Percentiles rank a stretch among this genome's conserved stretches.
Conservation (phyloP, 768 basidiomycete genomes). For the Boletus rufocinnamomeus region DNA sequence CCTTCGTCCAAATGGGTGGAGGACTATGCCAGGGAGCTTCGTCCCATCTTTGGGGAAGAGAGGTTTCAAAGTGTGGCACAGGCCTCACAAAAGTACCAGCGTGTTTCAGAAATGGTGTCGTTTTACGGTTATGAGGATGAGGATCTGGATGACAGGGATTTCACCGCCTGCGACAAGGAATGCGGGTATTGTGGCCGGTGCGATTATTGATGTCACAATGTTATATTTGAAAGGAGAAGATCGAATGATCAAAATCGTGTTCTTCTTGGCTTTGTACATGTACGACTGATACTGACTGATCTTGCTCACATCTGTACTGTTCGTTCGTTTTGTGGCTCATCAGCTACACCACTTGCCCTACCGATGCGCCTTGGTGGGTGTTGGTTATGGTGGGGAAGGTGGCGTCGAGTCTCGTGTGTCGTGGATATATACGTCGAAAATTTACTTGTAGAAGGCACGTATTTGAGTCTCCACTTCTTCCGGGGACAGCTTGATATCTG, state of each 20-base stretch:
- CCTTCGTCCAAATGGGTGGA: constrained; percentile 4
- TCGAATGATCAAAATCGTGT: background rate
- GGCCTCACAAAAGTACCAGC: background rate
- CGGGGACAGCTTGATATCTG: constrained; percentile 77
- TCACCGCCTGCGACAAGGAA: constrained; percentile 14
- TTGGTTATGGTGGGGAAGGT: background rate
- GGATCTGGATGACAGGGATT: background rate
- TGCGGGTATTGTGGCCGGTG: constrained; percentile 8
- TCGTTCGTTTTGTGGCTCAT: background rate
- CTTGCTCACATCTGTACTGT: background rate
- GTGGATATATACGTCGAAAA: background rate
- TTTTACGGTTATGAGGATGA: background rate
- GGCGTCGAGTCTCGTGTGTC: background rate
- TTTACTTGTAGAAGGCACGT: constrained; percentile 55
- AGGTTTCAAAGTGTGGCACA: background rate
- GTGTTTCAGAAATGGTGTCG: background rate
- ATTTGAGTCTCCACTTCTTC: constrained; percentile 76
- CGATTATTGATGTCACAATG: background rate
- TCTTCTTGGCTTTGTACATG: background rate
- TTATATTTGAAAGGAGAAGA: background rate
- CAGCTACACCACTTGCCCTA: background rate
- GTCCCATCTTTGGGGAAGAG: background rate
- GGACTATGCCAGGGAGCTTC: background rate
- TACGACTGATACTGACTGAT: background rate
- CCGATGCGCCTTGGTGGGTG: background rate